Evolutionary conservation across 257 asterid species (phyloP).

Genomic region (Echium plantagineum): DNA sequence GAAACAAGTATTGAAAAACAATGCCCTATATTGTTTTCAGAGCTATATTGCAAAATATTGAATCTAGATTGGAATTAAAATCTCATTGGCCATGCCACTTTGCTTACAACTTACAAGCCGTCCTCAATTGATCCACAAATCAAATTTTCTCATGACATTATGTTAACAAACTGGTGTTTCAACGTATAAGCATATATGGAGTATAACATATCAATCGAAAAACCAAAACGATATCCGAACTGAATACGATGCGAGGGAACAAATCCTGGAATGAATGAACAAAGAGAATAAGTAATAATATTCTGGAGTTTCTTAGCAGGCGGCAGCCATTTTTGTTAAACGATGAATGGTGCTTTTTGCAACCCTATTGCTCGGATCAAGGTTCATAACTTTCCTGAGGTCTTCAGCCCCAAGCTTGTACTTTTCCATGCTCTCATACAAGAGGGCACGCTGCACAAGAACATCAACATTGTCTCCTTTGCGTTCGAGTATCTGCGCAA

Average conservation of each 20-base stretch:
- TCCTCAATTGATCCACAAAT: not conserved
- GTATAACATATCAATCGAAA: not conserved
- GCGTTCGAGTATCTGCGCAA: slow-evolving; percentile 56
- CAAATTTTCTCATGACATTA: not conserved
- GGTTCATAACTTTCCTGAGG: slow-evolving; percentile 84
- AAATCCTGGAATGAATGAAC: not conserved
- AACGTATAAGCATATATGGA: not conserved
- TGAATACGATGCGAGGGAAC: not conserved
- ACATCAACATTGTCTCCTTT: slow-evolving; percentile 48
- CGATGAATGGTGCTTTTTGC: slow-evolving; percentile 94
- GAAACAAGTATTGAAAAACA: no score
- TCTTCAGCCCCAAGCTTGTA: slow-evolving; percentile 98
- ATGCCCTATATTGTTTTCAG: no score
- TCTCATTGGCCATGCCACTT: no score
- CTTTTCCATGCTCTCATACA: slow-evolving; percentile 95
- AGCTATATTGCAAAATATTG: not conserved
- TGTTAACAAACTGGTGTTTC: not conserved
- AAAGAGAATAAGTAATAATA: not conserved
- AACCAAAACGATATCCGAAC: not conserved
- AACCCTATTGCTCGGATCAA: slow-evolving; percentile 77
- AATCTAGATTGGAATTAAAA: not conserved
- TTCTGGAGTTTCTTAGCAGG: slow-evolving; percentile 18
- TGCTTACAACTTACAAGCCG: not conserved
- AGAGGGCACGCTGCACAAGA: slow-evolving; percentile 89
- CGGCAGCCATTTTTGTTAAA: slow-evolving; percentile 65